Evolutionary conservation across 2,329 filamentous ascomycete species (phyloP), one percentile per base, ranked within the genome.

Genomic region (Aspergillus sojae): DNA sequence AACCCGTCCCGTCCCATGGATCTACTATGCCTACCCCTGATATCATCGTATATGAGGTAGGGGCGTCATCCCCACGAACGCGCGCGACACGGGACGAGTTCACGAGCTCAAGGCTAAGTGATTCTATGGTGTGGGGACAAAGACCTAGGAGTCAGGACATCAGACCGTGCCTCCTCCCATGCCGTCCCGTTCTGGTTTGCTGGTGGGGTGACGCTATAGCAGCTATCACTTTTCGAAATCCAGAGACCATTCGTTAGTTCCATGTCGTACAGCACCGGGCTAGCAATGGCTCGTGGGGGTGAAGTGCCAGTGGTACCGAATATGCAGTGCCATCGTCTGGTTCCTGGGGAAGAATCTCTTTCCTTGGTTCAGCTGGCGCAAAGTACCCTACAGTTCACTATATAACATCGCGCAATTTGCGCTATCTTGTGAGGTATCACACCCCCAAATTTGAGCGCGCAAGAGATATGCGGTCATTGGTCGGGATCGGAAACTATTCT

Each of bases 171-270:
- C 55, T 55, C 52, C 61, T 46, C 34, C 14, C 14, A 58, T 63
- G 60, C 65, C 65, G 65, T 65, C 58, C 63, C 65, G 59, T 34
- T 50, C 65, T 63, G 61, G 56, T 66, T 53, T 61, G n/a, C 41
- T 32, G 26, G 57, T 55, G 50, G 54, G 60, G 56, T 32, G 41
- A 48, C 28, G 46, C 46, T 52, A 52, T 52, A 52, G 26, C 46
- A 52, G 46, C 26, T 32, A 48, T 48, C 23, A 43, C 45, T 23
- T 26, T 48, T 28, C 11, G 14, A 48, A 28, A 48, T 14, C 46
- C 14, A 52, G 14, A 19, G 7, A 2, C 10, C 46, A 52, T 32
- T 52, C 9, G 46, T 52, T 52, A 14, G 26, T n/a, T 32, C 46
- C 14, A 52, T 28, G 46, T 52, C 7, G 26, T 30, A 30, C 26